Percentiles rank a stretch among this genome's conserved stretches.
Evolutionary conservation across 345 rosid genomes (phyloP).

Genomic region (Pugionium cornutum): DNA sequence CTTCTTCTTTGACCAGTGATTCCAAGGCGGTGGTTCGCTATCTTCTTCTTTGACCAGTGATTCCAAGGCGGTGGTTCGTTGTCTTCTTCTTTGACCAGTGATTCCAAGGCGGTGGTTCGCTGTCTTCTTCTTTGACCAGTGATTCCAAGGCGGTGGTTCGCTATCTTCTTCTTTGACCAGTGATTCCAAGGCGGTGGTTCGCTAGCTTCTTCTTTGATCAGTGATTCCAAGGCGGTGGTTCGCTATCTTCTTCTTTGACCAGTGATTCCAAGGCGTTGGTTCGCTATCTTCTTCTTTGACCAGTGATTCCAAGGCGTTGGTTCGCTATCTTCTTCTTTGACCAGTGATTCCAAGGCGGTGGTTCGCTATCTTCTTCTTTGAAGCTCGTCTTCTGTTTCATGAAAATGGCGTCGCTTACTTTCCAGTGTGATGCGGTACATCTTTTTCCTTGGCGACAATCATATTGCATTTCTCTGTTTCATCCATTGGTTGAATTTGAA

Average conservation of each 20-base stretch:
- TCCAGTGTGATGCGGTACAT: background rate
- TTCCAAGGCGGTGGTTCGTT: slow-evolving; percentile 26
- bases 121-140: slow-evolving; percentile 3
- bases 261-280: slow-evolving; percentile 29
- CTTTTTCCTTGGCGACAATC: slow-evolving; percentile 19
- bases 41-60: slow-evolving; percentile 16
- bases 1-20: no score
- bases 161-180: no score
- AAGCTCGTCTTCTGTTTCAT: slow-evolving; percentile 15
- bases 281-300: slow-evolving; percentile 6
- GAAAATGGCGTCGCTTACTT: slow-evolving; percentile 29
- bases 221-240: slow-evolving; percentile 30
- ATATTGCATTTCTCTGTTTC: background rate
- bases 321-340: no score
- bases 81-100: slow-evolving; percentile 8
- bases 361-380: slow-evolving; percentile 5
- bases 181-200: slow-evolving; percentile 30
- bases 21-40: no score
- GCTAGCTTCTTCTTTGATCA: background rate
- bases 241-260: background rate
- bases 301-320: no score
- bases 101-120: slow-evolving; percentile 26
- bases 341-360: slow-evolving; percentile 30
- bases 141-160: no score
- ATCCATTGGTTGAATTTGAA: background rate